Percentiles rank a stretch among this genome's conserved stretches.
Conservation (phyloP, 768 basidiomycete genomes). For the Suillus placidus region DNA sequence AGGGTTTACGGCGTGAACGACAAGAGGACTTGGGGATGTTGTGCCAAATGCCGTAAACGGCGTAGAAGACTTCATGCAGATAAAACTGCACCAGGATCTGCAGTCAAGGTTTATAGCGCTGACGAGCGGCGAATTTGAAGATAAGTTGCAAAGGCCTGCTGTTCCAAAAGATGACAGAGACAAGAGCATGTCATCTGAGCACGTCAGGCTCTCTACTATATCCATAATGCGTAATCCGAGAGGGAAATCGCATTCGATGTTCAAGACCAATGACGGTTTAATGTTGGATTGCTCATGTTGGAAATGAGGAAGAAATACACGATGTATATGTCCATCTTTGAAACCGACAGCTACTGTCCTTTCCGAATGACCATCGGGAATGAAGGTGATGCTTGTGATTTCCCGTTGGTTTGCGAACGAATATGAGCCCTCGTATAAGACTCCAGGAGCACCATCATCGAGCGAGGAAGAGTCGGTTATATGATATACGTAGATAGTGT, state of each 20-base stretch:
- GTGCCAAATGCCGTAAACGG: slow-evolving; percentile 73
- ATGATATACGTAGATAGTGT: slow-evolving; percentile 56
- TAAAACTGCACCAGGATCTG: slow-evolving; percentile 66
- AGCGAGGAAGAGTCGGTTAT: slow-evolving; percentile 36
- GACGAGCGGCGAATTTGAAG: slow-evolving; percentile 20
- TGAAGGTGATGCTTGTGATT: slow-evolving; percentile 58
- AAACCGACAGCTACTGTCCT: slow-evolving; percentile 57
- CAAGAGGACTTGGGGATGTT: slow-evolving; percentile 54
- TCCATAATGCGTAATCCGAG: slow-evolving; percentile 44
- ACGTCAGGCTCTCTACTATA: slow-evolving; percentile 58
- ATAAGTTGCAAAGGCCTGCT: slow-evolving; percentile 42
- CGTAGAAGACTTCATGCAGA: slow-evolving; percentile 51
- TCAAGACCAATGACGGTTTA: slow-evolving; percentile 17
- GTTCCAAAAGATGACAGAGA: slow-evolving; percentile 61
- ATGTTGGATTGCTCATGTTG: slow-evolving; percentile 9
- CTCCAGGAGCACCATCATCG: slow-evolving; percentile 15
- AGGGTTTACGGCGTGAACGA: slow-evolving; percentile 54
- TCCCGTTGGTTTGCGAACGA: slow-evolving; percentile 44
- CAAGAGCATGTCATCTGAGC: slow-evolving; percentile 47
- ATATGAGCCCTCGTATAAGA: slow-evolving; percentile 47
- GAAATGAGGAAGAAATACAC: slow-evolving; percentile 38
- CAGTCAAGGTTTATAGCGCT: slow-evolving; percentile 46
- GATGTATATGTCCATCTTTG: slow-evolving; percentile 59
- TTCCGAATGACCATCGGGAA: slow-evolving; percentile 47
- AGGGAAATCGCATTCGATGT: slow-evolving; percentile 24